Base-by-base conservation (phyloP, 257 asterid genomes). In the Ilex aquifolium region DNA sequence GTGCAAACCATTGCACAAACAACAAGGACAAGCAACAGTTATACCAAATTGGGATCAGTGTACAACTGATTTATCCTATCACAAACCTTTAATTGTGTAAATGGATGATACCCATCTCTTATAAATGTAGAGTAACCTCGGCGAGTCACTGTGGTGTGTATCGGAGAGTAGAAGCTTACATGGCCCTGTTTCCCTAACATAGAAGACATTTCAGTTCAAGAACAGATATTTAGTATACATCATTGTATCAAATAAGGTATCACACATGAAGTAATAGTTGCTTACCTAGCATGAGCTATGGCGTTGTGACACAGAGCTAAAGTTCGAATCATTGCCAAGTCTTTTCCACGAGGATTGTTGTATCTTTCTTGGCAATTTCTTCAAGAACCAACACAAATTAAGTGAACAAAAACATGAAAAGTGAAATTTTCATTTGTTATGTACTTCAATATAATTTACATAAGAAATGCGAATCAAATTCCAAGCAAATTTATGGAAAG, bases 91-190 rank as follows among this genome's bases (percentile, higher is more conserved):
- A 48, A 85, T 80, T 4, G 87, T 76, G 85, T 87, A 92, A 63
- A 92, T 79, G 74, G 84, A 82, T 61, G 95, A 82, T 40, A 74
- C 79, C 99, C 99, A 92, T 85, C 89, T 85, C 87, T 82, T 89
- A 75, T 83, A 89, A 54, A 92, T 81, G 71, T 82, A 92, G 65
- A 92, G 81, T 85, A 83, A 76, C 68, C 88, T 89, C 10, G 93
- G 82, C 69, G 86, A 65, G 52, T 87, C 99, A 13, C 97, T 90
- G 67, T 76, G 79, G 75, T 87, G 95, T 7, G 94, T 82, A 72
- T 92, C 97, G 0, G 96, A 88, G 46, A 91, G 71, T 51, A 91
- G 56, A 71, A 91, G 82, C 67, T 72, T 75, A 65, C 95, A 88
- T 13, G 53, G 69, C 64, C 84, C 78, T 31, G 68, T 74, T 62